Conservation (phyloP, 176 grass and related monocot genomes). For the Musa itinerans region DNA sequence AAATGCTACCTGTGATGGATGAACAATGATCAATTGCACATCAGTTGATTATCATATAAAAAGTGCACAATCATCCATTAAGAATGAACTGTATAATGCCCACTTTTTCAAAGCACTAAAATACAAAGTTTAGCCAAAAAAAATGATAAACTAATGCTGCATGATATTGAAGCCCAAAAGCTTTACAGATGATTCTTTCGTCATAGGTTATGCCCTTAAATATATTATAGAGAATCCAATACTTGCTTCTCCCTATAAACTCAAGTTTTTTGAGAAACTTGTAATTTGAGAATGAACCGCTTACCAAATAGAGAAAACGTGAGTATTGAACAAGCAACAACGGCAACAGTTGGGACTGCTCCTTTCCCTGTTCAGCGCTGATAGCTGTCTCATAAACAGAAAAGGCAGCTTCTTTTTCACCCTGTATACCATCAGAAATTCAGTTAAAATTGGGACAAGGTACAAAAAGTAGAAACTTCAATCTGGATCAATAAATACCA, state of each 20-base stretch:
- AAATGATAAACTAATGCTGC: too few relatives aligned
- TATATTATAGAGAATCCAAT: background rate
- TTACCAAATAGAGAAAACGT: slow-evolving; percentile 82
- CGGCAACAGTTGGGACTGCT: slow-evolving; percentile 58
- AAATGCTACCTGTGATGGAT: too few relatives aligned
- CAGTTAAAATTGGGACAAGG: background rate
- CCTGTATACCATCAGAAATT: slow-evolving; percentile 32
- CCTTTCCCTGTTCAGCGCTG: slow-evolving; percentile 58
- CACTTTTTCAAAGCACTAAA: too few relatives aligned
- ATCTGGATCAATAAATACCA: slow-evolving; percentile 31
- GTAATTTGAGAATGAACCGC: background rate
- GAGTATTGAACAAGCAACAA: slow-evolving; percentile 67
- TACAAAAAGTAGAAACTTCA: background rate
- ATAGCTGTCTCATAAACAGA: slow-evolving; percentile 85
- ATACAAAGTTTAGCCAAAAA: too few relatives aligned
- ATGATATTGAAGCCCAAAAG: too few relatives aligned
- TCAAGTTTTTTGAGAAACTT: background rate
- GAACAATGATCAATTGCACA: too few relatives aligned
- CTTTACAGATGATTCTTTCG: background rate
- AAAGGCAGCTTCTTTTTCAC: slow-evolving; percentile 58
- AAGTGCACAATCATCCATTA: too few relatives aligned
- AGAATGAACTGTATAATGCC: too few relatives aligned
- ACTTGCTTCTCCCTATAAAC: background rate
- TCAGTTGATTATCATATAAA: too few relatives aligned
- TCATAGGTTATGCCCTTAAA: background rate